Evolutionary conservation across 176 grass and related monocot species (phyloP), one percentile per base, ranked within the genome.

Genomic region (Phyllostachys edulis): DNA sequence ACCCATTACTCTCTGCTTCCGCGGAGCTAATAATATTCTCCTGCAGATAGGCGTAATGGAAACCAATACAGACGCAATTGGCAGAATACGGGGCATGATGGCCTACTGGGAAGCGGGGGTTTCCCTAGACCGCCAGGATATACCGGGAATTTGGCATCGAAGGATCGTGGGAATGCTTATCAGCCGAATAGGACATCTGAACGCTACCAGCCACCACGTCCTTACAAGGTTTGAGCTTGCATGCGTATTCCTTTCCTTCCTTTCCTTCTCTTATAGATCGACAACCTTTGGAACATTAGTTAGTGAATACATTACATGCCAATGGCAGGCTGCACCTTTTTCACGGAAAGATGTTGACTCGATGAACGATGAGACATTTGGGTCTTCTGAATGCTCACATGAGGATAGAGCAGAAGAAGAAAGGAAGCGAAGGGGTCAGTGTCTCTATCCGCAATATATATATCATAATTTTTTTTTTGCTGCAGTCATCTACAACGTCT

Each of bases 281-380:
- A 23, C 16, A 50, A 41, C 27, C 50, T 37, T 79, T 38, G 11
- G 23, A 81, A 55, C 27, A 45, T 54, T 87, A 55, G 49, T 71
- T 91, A 41, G 71, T 82, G 38, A 77, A 75, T 77, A 70, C 17
- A 2, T 46, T 47, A 62, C 52, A 54, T 6, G 27, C 78, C 70
- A 54, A 59, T 69, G 80, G 50, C 86, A 96, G 93, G 87, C 93
- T 82, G 73, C 59, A 75, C 84, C 86, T n/a, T 87, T 94, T 80
- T 29, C 81, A 23, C 86, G 78, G 70, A 94, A 84, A 88, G 85
- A 96, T 87, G 40, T 89, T 86, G 97, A 99, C 75, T 70, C 91
- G 75, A 76, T 90, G 47, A 99, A 99, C 6, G 93, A 99, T 82
- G 97, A 99, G 81, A 99, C 97, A 65, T 99, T 99, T 94, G 97